phyloP scores from a whole-genome alignment of 2,329 filamentous ascomycete genomes.

The Diaporthe capsici region DNA sequence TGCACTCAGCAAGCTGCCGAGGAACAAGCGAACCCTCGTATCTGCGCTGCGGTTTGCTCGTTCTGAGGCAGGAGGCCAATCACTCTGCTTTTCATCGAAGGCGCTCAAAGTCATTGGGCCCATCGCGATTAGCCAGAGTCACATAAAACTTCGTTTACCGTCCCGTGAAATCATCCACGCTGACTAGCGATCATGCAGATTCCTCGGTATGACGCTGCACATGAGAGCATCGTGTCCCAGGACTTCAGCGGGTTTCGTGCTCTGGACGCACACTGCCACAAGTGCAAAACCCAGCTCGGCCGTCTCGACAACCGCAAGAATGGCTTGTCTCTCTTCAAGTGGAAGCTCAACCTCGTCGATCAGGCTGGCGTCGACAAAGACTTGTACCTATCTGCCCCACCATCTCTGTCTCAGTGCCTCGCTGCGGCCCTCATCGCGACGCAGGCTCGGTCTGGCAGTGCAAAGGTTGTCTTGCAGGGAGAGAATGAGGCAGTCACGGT shows the following conservation, averaged over 20 bases:
- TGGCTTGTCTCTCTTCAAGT: conserved; percentile 70
- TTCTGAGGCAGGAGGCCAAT: conserved; percentile 38
- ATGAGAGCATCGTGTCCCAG: conserved; percentile 36
- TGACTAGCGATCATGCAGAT: not conserved
- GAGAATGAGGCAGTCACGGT: conserved; percentile 50
- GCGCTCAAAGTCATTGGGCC: conserved; percentile 40
- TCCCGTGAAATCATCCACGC: too few species aligned
- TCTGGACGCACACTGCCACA: conserved; percentile 60
- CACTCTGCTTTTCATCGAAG: conserved; percentile 34
- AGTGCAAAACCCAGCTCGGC: conserved; percentile 63
- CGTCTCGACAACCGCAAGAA: conserved; percentile 59
- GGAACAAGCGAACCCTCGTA: conserved; percentile 54
- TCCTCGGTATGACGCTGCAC: conserved; percentile 37
- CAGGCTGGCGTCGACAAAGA: conserved; percentile 44
- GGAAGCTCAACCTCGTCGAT: conserved; percentile 63
- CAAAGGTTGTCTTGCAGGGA: conserved; percentile 68
- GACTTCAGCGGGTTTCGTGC: conserved; percentile 26
- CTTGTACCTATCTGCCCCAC: conserved; percentile 44
- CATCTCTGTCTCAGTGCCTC: conserved; percentile 64
- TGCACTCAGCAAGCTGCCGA: conserved; percentile 47
- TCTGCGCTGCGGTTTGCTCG: conserved; percentile 57
- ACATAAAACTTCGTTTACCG: conserved; percentile 1
- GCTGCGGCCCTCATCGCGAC: conserved; percentile 67
- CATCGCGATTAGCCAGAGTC: conserved; percentile 42
- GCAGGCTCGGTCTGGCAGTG: conserved; percentile 69